Evolutionary conservation across 331 rosid species (phyloP), one percentile per base, ranked within the genome.

Genomic region (Ulmus americana): DNA sequence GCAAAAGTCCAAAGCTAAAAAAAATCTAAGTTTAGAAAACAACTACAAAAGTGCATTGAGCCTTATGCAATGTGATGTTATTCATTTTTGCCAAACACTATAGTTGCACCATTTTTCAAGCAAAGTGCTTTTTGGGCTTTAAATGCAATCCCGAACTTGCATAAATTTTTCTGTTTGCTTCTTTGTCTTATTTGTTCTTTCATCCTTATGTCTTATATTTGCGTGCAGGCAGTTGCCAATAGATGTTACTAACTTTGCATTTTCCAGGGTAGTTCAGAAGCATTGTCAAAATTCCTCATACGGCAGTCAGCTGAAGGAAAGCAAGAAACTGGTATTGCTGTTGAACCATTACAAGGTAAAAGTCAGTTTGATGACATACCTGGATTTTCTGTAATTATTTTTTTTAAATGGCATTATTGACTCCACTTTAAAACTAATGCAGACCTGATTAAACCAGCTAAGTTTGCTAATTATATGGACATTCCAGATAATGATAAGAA

Each of bases 211-310:
- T 63, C 15, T 60, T 42, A 45, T 54, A 68, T 63, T 55, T 78
- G 68, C 46, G 68, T 52, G 53, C 65, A 56, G 61, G 61, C 22
- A 56, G 39, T 28, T 60, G 7, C 48, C 61, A 28, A 28, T 28
- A 69, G 49, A 70, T 73, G 51, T 52, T 67, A 68, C 62, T 73
- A 69, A 56, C 55, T 70, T 78, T 64, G 46, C 75, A 55, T 55
- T 3, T 59, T 52, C 39, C 81, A 87, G 95, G 64, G 68, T 73
- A 58, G 44, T 63, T 71, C 59, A 51, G 76, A 65, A 73, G 62
- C 58, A 54, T 72, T 69, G 61, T 51, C 68, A 22, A 68, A 73
- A 63, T 59, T 73, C 39, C 59, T 53, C 45, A 46, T 16, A 59
- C 76, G 76, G 61, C 77, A 74, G 45, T 45, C 20, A 58, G 74